phyloP scores from a whole-genome alignment of 192 early-diverging fungal genomes.

The Rhizoclosmatium globosum region DNA sequence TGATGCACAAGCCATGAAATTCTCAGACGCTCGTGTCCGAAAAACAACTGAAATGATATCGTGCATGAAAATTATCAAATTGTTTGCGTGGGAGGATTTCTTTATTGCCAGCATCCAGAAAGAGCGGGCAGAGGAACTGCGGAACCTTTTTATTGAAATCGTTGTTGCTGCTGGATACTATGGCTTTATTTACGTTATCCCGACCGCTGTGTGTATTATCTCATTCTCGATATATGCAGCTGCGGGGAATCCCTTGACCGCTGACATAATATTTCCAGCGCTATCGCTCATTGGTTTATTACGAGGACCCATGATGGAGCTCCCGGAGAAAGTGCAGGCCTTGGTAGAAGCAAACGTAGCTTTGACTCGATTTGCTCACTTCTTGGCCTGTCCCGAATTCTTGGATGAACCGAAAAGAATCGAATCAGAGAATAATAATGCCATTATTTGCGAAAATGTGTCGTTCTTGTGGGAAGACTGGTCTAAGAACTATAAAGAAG shows the following conservation, averaged over 20 bases:
- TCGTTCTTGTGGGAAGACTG: slow-evolving; percentile 15
- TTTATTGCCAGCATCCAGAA: slow-evolving; percentile 66
- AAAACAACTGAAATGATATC: slow-evolving; percentile 71
- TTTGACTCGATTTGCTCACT: slow-evolving; percentile 17
- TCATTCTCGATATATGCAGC: slow-evolving; percentile 35
- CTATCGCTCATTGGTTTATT: slow-evolving; percentile 66
- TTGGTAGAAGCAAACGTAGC: slow-evolving; percentile 21
- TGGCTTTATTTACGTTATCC: slow-evolving; percentile 35
- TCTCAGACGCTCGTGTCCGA: slow-evolving; percentile 5
- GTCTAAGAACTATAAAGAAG: neutral
- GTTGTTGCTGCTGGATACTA: slow-evolving; percentile 29
- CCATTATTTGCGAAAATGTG: neutral
- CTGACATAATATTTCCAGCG: slow-evolving; percentile 68
- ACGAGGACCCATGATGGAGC: slow-evolving; percentile 19
- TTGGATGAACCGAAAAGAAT: neutral
- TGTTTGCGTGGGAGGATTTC: slow-evolving; percentile 84
- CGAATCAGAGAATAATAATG: neutral
- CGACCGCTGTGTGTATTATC: slow-evolving; percentile 19
- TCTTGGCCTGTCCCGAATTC: slow-evolving; percentile 23
- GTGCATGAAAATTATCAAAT: slow-evolving; percentile 86
- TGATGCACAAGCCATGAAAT: neutral
- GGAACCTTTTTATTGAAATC: slow-evolving; percentile 3
- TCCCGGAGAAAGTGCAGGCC: neutral
- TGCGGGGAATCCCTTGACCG: slow-evolving; percentile 30
- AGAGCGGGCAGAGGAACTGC: slow-evolving; percentile 22